Evolutionary conservation across 331 rosid genomes (phyloP), one percentile per base, ranked within the genome.

Genomic region (Arachis monticola): DNA sequence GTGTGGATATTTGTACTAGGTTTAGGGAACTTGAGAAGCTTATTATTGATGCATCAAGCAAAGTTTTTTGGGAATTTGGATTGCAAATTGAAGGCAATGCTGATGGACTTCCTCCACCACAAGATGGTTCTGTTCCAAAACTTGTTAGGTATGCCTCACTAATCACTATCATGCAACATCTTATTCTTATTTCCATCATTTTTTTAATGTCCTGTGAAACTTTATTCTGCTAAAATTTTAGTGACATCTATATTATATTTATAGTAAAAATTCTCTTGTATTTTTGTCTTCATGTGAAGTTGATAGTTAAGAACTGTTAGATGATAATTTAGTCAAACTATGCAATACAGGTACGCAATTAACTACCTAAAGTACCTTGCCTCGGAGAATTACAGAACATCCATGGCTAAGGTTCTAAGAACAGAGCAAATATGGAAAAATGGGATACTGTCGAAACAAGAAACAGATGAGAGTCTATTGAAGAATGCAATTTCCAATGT

Each of bases 51-150:
- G 91, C 96, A 1, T 87, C 98, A 0, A 91, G 89, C 69, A 87
- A 90, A 74, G 97, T 89, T 0, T 91, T 87, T 55, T 93, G 92
- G 93, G 96, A 91, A 65, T 93, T 93, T 5, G 98, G 97, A 5
- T 83, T 93, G 56, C 87, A 91, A 79, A 93, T 93, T 5, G 98
- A 91, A 79, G 94, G 91, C 5, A 84, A 75, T 22, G 68, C 92
- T 0, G 96, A 89, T 14, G 96, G 90, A 0, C 59, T 79, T 67
- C 96, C 94, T 2, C 89, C 96, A 0, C 88, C 92, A 2, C 85
- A 77, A 77, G 95, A 93, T 73, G 95, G 97, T 5, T 88, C 97
- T 0, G 95, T 93, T 73, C 96, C 96, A 0, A 93, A 93, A 77
- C 74, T 93, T 0, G 95, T 93, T 1, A 73, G 96, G 41, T 93